A percentile compares a stretch with the other conserved stretches of the same genome.
phyloP scores from a whole-genome alignment of 805 yeast genomes.

The Teunomyces tritomae region DNA sequence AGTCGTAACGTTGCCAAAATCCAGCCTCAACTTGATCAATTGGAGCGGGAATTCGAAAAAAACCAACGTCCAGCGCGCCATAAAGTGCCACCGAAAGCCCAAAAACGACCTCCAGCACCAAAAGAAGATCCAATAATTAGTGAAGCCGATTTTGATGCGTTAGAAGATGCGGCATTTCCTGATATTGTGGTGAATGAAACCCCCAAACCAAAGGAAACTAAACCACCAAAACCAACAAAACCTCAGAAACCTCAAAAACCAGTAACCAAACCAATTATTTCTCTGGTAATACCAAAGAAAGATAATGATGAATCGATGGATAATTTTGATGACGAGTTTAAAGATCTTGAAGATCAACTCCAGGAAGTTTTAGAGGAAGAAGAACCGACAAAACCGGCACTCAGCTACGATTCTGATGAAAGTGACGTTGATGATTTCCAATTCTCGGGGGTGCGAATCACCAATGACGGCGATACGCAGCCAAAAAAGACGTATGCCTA shows the following conservation, averaged over 20 bases:
- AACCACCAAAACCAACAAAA: background rate
- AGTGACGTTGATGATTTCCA: slow-evolving; percentile 22
- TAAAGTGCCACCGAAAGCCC: background rate
- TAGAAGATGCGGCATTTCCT: slow-evolving; percentile 19
- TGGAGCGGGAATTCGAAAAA: slow-evolving; percentile 15
- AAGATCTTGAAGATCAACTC: slow-evolving; percentile 42
- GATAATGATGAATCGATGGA: slow-evolving; percentile 1
- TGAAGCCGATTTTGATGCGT: slow-evolving; percentile 39
- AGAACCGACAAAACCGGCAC: slow-evolving; percentile 4
- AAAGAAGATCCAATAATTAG: slow-evolving; percentile 17
- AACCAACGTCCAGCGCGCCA: background rate
- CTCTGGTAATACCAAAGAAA: background rate
- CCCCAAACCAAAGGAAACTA: background rate
- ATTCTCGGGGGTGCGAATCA: slow-evolving; percentile 24
- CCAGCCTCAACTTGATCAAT: slow-evolving; percentile 19
- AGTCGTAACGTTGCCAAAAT: slow-evolving; percentile 35
- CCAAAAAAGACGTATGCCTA: slow-evolving; percentile 3
- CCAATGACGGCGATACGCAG: slow-evolving; percentile 16
- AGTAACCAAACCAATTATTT: slow-evolving; percentile 6
- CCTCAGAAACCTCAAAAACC: slow-evolving; percentile 3
- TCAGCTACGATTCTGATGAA: slow-evolving; percentile 22
- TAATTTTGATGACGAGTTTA: slow-evolving; percentile 37
- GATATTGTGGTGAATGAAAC: slow-evolving; percentile 9
- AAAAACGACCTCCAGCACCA: background rate
- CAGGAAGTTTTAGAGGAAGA: slow-evolving; percentile 38